Evolutionary conservation across 495 filamentous ascomycete species (phyloP).

Genomic region (Penicillium bialowiezense): DNA sequence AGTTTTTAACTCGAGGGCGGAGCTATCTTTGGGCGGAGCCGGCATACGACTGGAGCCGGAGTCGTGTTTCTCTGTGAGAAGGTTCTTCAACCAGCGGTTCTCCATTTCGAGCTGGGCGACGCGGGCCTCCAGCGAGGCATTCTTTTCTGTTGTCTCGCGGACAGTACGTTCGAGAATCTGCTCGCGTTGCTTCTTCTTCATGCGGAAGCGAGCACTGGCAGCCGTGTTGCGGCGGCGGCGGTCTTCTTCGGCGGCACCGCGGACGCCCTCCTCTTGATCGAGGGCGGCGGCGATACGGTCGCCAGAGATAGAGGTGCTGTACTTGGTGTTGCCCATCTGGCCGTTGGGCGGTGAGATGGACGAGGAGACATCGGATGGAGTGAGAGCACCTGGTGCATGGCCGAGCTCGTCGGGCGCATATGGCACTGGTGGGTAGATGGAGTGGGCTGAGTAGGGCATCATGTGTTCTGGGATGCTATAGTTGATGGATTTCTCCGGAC

Average conservation of each 20-base stretch:
- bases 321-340: conserved; percentile 44
- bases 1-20: conserved; percentile 23
- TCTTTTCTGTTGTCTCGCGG: conserved; percentile 88
- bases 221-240: conserved; percentile 96
- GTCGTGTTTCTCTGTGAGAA: conserved; percentile 88
- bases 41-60: conserved; percentile 25
- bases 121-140: conserved; percentile 70
- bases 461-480: conserved; percentile 44
- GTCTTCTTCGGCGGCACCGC: conserved; percentile 89
- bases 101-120: conserved; percentile 89
- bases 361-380: conserved; percentile 46
- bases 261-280: conserved; percentile 50
- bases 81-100: conserved; percentile 93
- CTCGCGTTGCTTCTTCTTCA: conserved; percentile 99
- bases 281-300: conserved; percentile 42
- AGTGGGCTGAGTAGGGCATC: conserved; percentile 43
- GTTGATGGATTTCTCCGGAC: conserved; percentile 41
- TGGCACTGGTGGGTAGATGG: conserved; percentile 45
- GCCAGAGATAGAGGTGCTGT: conserved; percentile 44
- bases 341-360: conserved; percentile 50
- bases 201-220: conserved; percentile 88
- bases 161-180: conserved; percentile 85
- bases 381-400: conserved; percentile 36
- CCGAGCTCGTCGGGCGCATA: conserved; percentile 43
- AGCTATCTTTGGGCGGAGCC: conserved; percentile 28